A percentile compares a stretch with the other conserved stretches of the same genome.
Conservation (phyloP, 78 protist species). For the Chrysochromulina tobinii region DNA sequence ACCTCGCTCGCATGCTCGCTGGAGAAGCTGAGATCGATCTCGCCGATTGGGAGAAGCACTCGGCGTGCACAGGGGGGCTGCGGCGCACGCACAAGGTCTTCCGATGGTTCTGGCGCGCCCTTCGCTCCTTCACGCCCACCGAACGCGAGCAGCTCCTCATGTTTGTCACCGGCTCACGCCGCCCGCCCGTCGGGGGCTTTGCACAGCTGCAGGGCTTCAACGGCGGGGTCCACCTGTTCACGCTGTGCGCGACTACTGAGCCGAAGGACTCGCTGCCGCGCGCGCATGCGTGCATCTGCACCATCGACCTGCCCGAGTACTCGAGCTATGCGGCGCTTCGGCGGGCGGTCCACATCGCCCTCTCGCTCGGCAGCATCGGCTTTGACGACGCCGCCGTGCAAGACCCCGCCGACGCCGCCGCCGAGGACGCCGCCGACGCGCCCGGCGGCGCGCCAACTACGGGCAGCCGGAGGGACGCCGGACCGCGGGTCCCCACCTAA, state of each 20-base stretch:
- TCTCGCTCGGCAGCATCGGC: neutral
- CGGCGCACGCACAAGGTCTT: neutral
- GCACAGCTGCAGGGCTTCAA: constrained; percentile 36
- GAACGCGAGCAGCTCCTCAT: constrained; percentile 14
- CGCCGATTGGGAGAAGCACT: neutral
- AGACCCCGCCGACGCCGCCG: too few relatives aligned
- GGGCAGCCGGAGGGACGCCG: too few relatives aligned
- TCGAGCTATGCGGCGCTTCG: neutral
- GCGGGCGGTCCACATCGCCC: neutral
- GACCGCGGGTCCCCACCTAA: too few relatives aligned
- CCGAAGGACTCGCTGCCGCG: constrained; percentile 18
- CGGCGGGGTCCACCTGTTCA: constrained; percentile 25
- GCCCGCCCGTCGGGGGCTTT: constrained; percentile 32
- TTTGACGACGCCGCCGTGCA: constrained; percentile 18
- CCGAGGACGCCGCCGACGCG: too few relatives aligned
- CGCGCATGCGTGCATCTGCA: constrained; percentile 38
- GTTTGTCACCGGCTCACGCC: constrained; percentile 23
- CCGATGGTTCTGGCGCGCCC: constrained; percentile 22
- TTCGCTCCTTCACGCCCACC: neutral
- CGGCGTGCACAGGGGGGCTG: neutral
- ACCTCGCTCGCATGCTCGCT: neutral
- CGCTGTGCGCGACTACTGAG: neutral
- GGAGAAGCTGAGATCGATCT: neutral
- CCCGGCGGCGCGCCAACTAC: too few relatives aligned
- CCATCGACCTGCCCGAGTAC: constrained; percentile 34